Evolutionary conservation across 176 grass and related monocot species (phyloP), one percentile per base, ranked within the genome.

Genomic region (Saccharum spontaneum): DNA sequence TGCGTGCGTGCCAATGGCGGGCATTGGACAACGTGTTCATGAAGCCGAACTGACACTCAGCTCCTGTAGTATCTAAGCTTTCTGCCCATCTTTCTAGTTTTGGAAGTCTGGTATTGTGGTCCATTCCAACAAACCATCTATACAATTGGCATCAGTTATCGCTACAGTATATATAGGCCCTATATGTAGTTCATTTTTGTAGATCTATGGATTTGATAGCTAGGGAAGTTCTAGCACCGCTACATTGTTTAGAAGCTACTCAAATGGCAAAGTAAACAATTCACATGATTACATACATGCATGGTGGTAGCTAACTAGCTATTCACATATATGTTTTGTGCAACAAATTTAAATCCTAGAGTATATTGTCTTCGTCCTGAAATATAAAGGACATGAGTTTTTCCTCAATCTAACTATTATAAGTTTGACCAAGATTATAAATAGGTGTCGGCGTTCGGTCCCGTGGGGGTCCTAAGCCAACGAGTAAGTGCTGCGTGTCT

Each of bases 1-100:
- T 73, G 67, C 68, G 31, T 54, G 68, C 54, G 66, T 79, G 75
- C 24, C 59, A 79, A 88, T 79, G 59, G 59, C 59, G 13, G 45
- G 36, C 34, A 65, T 66, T 18, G 16, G 33, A 26, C 34, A 54
- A n/a, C 69, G 59, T 89, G 82, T 75, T 73, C 69, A 24, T 73
- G 61, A 85, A 76, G 76, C 76, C 28, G 45, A 33, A 69, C 26
- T 67, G 1, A 36, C 80, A 45, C 34, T 4, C 34, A 36, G 3
- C 30, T 30, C 13, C 61, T 65, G 66, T 23, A 55, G 8, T 74
- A 79, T 18, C 69, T 48, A 52, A 52, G 24, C 72, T 79, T 79
- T 84, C 52, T 36, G 67, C 57, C 75, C 59, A 22, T 84, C 22
- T 79, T 84, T 79, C 80, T 3, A 50, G 61, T 72, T 48, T 23